phyloP scores from a whole-genome alignment of 768 basidiomycete species.

The Lepiota subincarnata region DNA sequence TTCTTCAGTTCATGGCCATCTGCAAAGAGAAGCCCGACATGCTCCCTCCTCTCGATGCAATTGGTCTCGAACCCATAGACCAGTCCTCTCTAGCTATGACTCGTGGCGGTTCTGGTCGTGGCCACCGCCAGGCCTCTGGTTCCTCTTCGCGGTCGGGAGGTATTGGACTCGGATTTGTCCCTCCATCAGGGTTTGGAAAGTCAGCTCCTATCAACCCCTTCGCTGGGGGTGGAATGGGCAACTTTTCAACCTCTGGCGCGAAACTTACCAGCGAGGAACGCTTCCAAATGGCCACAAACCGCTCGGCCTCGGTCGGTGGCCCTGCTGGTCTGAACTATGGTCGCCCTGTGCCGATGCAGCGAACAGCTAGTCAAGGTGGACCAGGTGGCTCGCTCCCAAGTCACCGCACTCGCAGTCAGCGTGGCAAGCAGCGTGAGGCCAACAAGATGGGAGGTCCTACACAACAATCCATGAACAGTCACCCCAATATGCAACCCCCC shows the following conservation, averaged over 20 bases:
- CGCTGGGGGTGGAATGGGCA: conserved; percentile 49
- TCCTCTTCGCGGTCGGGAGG: conserved; percentile 46
- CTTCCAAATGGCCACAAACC: conserved; percentile 40
- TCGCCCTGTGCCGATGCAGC: conserved; percentile 57
- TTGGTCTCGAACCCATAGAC: conserved; percentile 82
- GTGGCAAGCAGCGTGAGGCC: conserved; percentile 67
- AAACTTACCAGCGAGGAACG: conserved; percentile 73
- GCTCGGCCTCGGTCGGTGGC: conserved; percentile 57
- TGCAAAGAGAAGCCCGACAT: conserved; percentile 95
- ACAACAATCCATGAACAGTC: conserved; percentile 24
- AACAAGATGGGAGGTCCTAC: conserved; percentile 37
- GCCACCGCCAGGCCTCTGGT: conserved; percentile 42
- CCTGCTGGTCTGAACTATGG: conserved; percentile 47
- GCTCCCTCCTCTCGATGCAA: conserved; percentile 83
- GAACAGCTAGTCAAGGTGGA: conserved; percentile 65
- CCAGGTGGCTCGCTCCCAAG: conserved; percentile 41
- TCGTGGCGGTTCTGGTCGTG: conserved; percentile 64
- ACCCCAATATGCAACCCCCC: conserved; percentile 11
- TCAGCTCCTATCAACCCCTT: conserved; percentile 33
- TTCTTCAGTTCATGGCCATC: conserved; percentile 91
- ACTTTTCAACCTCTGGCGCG: conserved; percentile 50
- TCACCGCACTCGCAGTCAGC: conserved; percentile 72
- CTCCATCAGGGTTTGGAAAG: conserved; percentile 44
- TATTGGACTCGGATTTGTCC: conserved; percentile 34
- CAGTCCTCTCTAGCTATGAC: conserved; percentile 45